phyloP scores from a whole-genome alignment of 2,329 filamentous ascomycete species.

The Achaetomium macrosporum region DNA sequence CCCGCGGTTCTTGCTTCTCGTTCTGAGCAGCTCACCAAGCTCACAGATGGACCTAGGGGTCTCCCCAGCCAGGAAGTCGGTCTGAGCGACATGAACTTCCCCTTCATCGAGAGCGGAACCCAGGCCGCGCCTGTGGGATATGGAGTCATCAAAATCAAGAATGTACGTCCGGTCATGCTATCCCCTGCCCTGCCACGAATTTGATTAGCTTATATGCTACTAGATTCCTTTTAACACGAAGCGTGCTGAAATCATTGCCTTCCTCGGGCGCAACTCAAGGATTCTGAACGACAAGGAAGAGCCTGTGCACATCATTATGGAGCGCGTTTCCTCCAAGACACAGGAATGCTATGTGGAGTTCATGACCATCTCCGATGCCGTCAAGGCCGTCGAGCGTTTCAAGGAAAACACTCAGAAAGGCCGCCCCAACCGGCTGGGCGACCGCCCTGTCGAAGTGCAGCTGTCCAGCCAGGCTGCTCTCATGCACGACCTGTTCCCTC shows the following conservation, averaged over 20 bases:
- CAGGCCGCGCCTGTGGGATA: constrained; percentile 28
- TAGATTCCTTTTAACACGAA: constrained; percentile 53
- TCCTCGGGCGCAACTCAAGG: constrained; percentile 52
- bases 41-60: constrained; percentile 32
- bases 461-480: constrained; percentile 51
- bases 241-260: constrained; percentile 50
- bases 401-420: constrained; percentile 28
- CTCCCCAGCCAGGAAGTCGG: constrained; percentile 33
- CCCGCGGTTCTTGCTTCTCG: constrained; percentile 21
- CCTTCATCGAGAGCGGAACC: constrained; percentile 39
- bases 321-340: constrained; percentile 56
- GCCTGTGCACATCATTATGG: constrained; percentile 59
- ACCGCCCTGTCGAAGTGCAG: constrained; percentile 51
- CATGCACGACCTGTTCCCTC: constrained; percentile 58
- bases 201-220: not conserved
- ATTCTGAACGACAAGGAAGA: constrained; percentile 50
- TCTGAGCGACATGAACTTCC: constrained; percentile 38
- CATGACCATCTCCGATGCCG: constrained; percentile 45
- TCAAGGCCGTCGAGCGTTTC: constrained; percentile 45
- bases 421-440: constrained; percentile 47
- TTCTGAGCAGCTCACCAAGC: constrained; percentile 34
- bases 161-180: constrained; percentile 35
- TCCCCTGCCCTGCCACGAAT: not conserved
- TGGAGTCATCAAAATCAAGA: constrained; percentile 45
- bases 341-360: constrained; percentile 58